These are phyloP conservation scores for Wickerhamiella nectarea DNA, from an alignment of 805 yeast species.

Conservation along the genomic window DNA sequence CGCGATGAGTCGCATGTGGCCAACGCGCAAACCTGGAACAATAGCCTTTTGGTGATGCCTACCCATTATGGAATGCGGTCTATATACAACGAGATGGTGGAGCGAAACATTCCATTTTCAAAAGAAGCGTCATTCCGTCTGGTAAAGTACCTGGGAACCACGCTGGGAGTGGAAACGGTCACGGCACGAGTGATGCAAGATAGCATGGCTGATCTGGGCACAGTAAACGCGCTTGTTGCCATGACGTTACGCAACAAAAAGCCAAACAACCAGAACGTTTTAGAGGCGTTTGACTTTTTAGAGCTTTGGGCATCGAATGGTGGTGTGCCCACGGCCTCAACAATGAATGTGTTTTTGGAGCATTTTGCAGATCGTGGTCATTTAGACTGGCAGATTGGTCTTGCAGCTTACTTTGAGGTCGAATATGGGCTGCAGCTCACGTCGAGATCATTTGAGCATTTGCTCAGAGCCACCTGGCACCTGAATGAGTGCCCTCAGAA, in stretches of 20 bases:
- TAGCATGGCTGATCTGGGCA: not conserved
- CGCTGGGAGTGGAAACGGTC: not conserved
- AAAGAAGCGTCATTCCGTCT: not conserved
- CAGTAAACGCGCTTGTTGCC: not conserved
- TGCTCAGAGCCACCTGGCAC: not conserved
- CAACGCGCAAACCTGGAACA: conserved; percentile 8
- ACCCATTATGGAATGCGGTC: not conserved
- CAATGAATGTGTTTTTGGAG: conserved; percentile 4
- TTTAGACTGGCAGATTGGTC: conserved; percentile 8
- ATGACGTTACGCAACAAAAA: not conserved
- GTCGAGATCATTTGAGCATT: conserved; percentile 1
- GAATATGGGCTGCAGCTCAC: conserved; percentile 1
- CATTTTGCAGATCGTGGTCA: conserved; percentile 3
- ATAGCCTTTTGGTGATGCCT: conserved; percentile 3
- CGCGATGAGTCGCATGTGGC: not conserved
- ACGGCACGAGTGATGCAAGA: not conserved
- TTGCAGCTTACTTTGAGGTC: not conserved
- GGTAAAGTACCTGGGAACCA: not conserved
- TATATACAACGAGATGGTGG: not conserved
- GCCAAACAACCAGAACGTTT: conserved; percentile 1
- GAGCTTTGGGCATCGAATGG: conserved; percentile 5
- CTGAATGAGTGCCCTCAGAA: not conserved
- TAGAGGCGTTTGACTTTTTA: conserved; percentile 2
- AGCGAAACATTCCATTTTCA: not conserved
- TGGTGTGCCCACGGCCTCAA: not conserved